A percentile compares a stretch with the other conserved stretches of the same genome.
Evolutionary conservation across 2,329 filamentous ascomycete species (phyloP).

Genomic region (Cercospora zeina): DNA sequence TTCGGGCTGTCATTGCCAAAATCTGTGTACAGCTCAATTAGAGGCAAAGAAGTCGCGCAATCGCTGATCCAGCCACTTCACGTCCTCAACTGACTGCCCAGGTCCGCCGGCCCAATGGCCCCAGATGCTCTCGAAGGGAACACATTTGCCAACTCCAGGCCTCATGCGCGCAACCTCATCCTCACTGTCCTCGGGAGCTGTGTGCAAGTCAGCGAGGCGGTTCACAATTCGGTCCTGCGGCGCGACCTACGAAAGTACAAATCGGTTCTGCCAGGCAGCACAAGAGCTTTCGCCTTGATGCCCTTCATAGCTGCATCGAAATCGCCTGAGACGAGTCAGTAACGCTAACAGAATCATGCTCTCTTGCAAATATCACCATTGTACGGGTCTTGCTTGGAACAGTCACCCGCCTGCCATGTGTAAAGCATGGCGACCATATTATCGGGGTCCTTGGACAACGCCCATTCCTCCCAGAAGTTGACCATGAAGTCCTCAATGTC

Average conservation of each 20-base stretch:
- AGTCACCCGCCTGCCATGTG: constrained; percentile 76
- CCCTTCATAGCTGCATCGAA: constrained; percentile 58
- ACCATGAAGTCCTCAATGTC: constrained; percentile 72
- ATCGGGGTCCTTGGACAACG: constrained; percentile 69
- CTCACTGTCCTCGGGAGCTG: constrained; percentile 71
- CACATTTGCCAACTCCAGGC: constrained; percentile 57
- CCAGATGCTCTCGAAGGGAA: constrained; percentile 53
- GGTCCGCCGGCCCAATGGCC: constrained; percentile 64
- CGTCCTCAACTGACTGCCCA: constrained; percentile 68
- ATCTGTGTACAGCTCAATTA: constrained; percentile 15
- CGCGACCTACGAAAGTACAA: constrained; percentile 68
- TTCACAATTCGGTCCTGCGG: neutral
- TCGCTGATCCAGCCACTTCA: constrained; percentile 68
- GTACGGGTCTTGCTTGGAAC: constrained; percentile 67
- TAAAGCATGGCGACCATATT: constrained; percentile 73
- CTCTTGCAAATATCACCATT: constrained; percentile 43
- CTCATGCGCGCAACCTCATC: constrained; percentile 68
- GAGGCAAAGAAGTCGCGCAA: constrained; percentile 55
- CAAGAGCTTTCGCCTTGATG: constrained; percentile 71
- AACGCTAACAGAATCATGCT: neutral
- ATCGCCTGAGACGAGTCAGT: constrained; percentile 37
- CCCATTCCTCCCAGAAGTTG: constrained; percentile 75
- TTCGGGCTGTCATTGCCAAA: neutral
- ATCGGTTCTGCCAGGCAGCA: constrained; percentile 71
- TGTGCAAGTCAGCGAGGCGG: neutral